These are phyloP conservation scores for Sonneratia alba DNA, from an alignment of 345 rosid species.

Conservation along the genomic window DNA sequence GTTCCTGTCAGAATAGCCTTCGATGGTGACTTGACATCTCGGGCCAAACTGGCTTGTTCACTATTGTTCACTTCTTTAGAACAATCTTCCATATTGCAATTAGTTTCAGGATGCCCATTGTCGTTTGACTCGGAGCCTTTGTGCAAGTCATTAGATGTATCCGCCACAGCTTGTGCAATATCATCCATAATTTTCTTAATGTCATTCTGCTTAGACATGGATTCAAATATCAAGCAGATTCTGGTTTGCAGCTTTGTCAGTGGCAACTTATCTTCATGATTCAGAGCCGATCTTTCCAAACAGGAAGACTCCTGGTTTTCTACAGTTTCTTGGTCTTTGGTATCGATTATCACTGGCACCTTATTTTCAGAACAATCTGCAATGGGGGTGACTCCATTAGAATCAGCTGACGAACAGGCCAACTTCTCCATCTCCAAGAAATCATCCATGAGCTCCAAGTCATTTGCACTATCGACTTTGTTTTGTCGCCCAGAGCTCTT, in stretches of 20 bases:
- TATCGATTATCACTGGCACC: background rate
- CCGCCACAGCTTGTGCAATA: background rate
- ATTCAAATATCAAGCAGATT: background rate
- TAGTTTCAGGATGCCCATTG: background rate
- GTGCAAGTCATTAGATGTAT: background rate
- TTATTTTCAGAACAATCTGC: no score
- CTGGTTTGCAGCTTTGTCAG: background rate
- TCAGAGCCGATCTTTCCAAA: background rate
- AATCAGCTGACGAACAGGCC: background rate
- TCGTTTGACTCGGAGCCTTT: background rate
- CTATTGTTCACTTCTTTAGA: background rate
- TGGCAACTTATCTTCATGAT: background rate
- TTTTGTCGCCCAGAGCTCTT: background rate
- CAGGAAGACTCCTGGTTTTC: background rate
- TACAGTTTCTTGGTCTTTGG: background rate
- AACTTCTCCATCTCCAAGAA: constrained; percentile 11
- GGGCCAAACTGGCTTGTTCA: no score
- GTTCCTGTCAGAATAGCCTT: no score
- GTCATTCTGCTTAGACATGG: background rate
- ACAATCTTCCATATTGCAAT: background rate
- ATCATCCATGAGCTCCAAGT: constrained; percentile 4
- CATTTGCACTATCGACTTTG: background rate
- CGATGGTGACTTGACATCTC: no score
- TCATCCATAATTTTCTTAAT: background rate
- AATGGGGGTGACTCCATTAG: background rate